Evolutionary conservation across 208 protist genomes (phyloP), one percentile per base, ranked within the genome.

Genomic region (Wallacemonas sp.): DNA sequence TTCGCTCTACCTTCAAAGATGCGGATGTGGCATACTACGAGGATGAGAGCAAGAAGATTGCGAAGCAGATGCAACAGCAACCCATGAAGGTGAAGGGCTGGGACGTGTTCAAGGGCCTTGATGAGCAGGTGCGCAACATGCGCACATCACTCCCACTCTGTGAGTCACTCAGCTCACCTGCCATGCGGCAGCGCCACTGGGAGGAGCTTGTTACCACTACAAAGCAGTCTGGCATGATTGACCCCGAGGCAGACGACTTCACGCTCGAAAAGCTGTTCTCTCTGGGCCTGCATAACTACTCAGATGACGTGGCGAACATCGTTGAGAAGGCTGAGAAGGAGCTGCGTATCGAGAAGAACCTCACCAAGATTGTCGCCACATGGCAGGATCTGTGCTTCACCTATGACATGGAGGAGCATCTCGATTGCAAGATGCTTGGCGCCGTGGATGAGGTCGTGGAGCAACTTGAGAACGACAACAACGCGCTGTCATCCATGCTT

Each of bases 321-420:
- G 97, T 99, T 11, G 97, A 99, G 73, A 97, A 96, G 66, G 97
- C 98, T 1, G 90, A 94, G 14, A 98, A 99, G 82, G 96, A 99
- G 84, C 82, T 98, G 58, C 94, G 88, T 38, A 99, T 99, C 79
- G 97, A 99, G 75, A 97, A 95, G 61, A 96, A 95, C 62, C 84
- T 99, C 33, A 83, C 75, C 26, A 98, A 98, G 86, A 97, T 99
- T 66, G 88, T 96, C 62, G 87, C 79, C 27, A 93, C 89, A 22
- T 99, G 98, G 98, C 79, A 91, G 26, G 88, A 86, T 49, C 84
- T 98, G 70, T 69, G 75, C 47, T 98, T 98, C 66, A 87, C 80
- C 9, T 99, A 98, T 68, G 79, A 90, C 21, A 75, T 62, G 58
- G 82, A 98, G 70, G 79, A 89, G 46, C 62, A 77, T 59, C 87